Percentiles rank a stretch among this genome's conserved stretches.
These are phyloP conservation scores for Coemansia sp. DNA, from an alignment of 192 early-diverging fungal species.

Conservation along the genomic window DNA sequence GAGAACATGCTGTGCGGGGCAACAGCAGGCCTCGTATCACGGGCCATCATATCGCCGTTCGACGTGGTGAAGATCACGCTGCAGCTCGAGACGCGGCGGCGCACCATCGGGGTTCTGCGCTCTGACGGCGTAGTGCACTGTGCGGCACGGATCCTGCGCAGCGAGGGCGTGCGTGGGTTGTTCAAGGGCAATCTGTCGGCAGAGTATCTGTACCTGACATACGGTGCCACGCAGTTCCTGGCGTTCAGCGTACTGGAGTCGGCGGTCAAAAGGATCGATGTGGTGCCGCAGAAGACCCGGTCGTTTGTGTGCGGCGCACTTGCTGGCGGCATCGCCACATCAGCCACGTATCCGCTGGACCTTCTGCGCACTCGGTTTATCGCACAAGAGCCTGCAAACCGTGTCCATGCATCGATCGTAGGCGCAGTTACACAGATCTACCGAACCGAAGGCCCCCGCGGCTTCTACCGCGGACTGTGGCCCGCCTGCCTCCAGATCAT, in stretches of 20 bases:
- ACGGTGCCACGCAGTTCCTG: conserved; percentile 86
- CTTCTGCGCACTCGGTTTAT: conserved; percentile 93
- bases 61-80: conserved; percentile 94
- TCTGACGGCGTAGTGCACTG: conserved; percentile 68
- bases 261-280: conserved; percentile 5
- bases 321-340: conserved; percentile 79
- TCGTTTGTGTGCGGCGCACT: conserved; percentile 76
- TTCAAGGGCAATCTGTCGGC: conserved; percentile 96
- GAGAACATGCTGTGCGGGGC: conserved; percentile 50
- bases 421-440: conserved; percentile 68
- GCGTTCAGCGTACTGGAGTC: conserved; percentile 64
- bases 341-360: conserved; percentile 93
- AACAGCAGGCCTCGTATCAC: conserved; percentile 50
- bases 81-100: conserved; percentile 28
- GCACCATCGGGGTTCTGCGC: conserved; percentile 16
- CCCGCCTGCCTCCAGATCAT: conserved; percentile 85
- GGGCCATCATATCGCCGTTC: conserved; percentile 85
- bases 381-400: conserved; percentile 65
- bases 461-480: conserved; percentile 84
- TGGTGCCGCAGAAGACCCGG: conserved; percentile 39
- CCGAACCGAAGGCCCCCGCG: conserved; percentile 70
- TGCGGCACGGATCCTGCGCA: conserved; percentile 65
- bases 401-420: conserved; percentile 66
- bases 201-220: conserved; percentile 88
- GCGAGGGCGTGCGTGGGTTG: conserved; percentile 82